Percentiles rank a stretch among this genome's conserved stretches.
Conservation (phyloP, 106 monocot genomes). For the Gastrodia elata region DNA sequence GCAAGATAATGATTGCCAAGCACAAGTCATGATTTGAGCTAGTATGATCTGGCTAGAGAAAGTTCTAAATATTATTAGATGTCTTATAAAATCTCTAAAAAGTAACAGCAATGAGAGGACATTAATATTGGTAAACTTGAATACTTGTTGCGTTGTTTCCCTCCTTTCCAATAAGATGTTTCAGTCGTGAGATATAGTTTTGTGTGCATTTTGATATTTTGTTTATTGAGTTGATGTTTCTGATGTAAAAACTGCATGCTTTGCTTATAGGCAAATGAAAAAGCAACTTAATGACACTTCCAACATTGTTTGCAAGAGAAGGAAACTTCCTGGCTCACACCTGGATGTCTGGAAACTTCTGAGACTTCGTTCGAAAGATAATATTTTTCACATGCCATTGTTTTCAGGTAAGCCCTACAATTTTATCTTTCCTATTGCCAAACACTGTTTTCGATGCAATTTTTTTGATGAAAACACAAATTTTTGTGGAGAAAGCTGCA, state of each 20-base stretch:
- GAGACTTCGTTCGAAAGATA: conserved; percentile 19
- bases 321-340: conserved; percentile 37
- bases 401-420: conserved; percentile 30
- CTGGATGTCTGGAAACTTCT: conserved; percentile 38
- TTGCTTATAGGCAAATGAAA: conserved; percentile 8
- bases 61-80: background rate
- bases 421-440: background rate
- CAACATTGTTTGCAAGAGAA: conserved; percentile 39
- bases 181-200: background rate
- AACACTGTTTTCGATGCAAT: background rate
- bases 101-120: background rate
- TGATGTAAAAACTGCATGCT: conserved; percentile 1
- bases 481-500: conserved; percentile 27
- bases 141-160: background rate
- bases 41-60: background rate
- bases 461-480: background rate
- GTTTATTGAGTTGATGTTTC: background rate
- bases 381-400: conserved; percentile 35
- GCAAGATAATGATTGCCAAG: too few species aligned
- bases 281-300: conserved; percentile 31
- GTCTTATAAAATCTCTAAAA: background rate
- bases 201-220: background rate
- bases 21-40: background rate
- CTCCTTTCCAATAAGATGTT: background rate
- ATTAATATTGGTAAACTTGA: background rate